Evolutionary conservation across 2,329 filamentous ascomycete genomes (phyloP).

Genomic region (Phialophora macrospora): DNA sequence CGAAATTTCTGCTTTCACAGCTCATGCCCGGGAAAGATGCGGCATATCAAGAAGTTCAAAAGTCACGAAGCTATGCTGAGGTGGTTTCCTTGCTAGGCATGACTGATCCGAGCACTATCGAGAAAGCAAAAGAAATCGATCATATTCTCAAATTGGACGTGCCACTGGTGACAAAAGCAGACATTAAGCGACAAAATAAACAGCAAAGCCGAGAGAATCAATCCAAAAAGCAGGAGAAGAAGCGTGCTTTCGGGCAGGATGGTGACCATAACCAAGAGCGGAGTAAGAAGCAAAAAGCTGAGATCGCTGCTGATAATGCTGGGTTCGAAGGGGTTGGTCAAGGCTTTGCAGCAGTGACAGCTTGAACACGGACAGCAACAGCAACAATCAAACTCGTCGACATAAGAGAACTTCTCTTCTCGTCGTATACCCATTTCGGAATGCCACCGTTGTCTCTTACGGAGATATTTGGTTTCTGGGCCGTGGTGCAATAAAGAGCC

Average conservation of each 20-base stretch:
- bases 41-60: slow-evolving; percentile 65
- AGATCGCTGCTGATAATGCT: slow-evolving; percentile 37
- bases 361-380: background rate
- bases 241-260: slow-evolving; percentile 26
- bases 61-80: slow-evolving; percentile 72
- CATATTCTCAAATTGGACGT: slow-evolving; percentile 63
- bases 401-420: background rate
- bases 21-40: slow-evolving; percentile 80
- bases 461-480: background rate
- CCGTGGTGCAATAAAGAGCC: no score
- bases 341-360: slow-evolving; percentile 36
- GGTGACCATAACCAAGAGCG: slow-evolving; percentile 25
- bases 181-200: slow-evolving; percentile 38
- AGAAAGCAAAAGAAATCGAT: slow-evolving; percentile 70
- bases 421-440: background rate
- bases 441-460: background rate
- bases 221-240: slow-evolving; percentile 32
- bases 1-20: slow-evolving; percentile 85
- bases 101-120: slow-evolving; percentile 60
- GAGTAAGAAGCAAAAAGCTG: slow-evolving; percentile 36
- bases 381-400: background rate
- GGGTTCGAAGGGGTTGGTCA: slow-evolving; percentile 38
- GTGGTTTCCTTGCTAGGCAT: slow-evolving; percentile 69
- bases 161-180: slow-evolving; percentile 39
- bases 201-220: slow-evolving; percentile 34